Evolutionary conservation across 768 basidiomycete species (phyloP), one percentile per base, ranked within the genome.

Genomic region (Termitomyces sp.): DNA sequence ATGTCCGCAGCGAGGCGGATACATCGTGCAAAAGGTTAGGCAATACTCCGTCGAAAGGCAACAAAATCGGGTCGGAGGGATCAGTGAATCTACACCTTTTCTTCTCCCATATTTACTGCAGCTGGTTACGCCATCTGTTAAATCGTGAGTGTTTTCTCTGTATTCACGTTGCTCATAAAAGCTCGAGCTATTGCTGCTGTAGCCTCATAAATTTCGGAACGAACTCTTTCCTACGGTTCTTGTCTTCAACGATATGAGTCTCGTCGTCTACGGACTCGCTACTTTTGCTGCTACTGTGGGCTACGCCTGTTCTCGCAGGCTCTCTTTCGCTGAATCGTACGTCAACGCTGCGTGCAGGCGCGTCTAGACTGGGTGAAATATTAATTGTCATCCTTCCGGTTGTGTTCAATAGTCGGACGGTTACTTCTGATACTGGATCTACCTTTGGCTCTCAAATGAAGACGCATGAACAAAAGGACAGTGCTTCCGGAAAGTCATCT

Each of bases 231-330:
- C 39, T 33, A 84, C 81, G 79, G 68, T 83, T 60, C 79, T 81
- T 51, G 73, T 28, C 5, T 52, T 78, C 16, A 71, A 72, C 53
- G 83, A 84, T 59, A 73, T 83, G 66, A 82, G 79, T 68, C 73
- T 82, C 58, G 77, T 82, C 29, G 76, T 82, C 55, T 80, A 77
- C 52, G 80, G 82, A 59, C 72, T 85, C 56, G 82, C 83, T 31
- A 83, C 83, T 16, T 77, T 84, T 61, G 82, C 83, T 54, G 83
- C 82, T 8, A 81, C 80, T 15, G 76, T 84, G 26, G 81, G 83
- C 51, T 85, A 84, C 61, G 80, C 81, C 3, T 83, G 75, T 60
- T 70, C 78, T 22, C 79, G 82, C 51, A 78, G 77, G 56, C 63
- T 70, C 47, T 64, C 61, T 42, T 12, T 45, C 16, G 47, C 64